These are phyloP conservation scores for Starmerella stigmatis DNA, from an alignment of 805 yeast genomes.

Conservation along the genomic window DNA sequence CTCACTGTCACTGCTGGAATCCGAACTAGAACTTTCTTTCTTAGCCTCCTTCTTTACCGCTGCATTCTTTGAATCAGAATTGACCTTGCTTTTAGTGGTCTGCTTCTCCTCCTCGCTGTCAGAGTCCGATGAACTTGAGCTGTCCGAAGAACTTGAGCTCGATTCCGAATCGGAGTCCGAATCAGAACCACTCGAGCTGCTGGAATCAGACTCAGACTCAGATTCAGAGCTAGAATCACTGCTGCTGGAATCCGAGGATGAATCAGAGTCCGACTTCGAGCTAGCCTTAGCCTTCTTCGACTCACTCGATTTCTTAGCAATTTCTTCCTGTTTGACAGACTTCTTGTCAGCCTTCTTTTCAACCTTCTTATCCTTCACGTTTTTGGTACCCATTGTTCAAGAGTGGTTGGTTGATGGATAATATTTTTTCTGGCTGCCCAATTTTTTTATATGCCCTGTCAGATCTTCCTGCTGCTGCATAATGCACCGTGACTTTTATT, in stretches of 20 bases:
- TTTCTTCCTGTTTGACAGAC: constrained; percentile 17
- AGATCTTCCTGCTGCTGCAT: constrained; percentile 1
- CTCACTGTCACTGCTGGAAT: background rate
- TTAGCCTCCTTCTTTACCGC: background rate
- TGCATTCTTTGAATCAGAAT: background rate
- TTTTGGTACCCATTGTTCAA: constrained; percentile 16
- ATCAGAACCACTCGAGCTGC: constrained; percentile 8
- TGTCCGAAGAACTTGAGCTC: constrained; percentile 22
- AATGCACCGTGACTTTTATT: background rate
- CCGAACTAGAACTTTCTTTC: constrained; percentile 20
- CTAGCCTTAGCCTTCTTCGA: constrained; percentile 4
- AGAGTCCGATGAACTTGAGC: constrained; percentile 10
- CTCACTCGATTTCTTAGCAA: constrained; percentile 11
- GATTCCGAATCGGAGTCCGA: constrained; percentile 28
- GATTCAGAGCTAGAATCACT: constrained; percentile 23
- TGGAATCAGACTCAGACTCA: constrained; percentile 8
- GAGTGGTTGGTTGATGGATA: background rate
- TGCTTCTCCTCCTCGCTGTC: constrained; percentile 12
- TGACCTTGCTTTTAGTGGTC: background rate
- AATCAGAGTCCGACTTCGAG: constrained; percentile 6
- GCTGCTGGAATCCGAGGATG: constrained; percentile 21
- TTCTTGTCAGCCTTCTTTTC: constrained; percentile 12
- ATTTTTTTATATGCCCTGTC: constrained; percentile 1
- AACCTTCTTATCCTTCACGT: constrained; percentile 16
- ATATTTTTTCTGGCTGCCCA: background rate